Evolutionary conservation across 2,329 filamentous ascomycete genomes (phyloP), one percentile per base, ranked within the genome.

Genomic region (Calycina marina): DNA sequence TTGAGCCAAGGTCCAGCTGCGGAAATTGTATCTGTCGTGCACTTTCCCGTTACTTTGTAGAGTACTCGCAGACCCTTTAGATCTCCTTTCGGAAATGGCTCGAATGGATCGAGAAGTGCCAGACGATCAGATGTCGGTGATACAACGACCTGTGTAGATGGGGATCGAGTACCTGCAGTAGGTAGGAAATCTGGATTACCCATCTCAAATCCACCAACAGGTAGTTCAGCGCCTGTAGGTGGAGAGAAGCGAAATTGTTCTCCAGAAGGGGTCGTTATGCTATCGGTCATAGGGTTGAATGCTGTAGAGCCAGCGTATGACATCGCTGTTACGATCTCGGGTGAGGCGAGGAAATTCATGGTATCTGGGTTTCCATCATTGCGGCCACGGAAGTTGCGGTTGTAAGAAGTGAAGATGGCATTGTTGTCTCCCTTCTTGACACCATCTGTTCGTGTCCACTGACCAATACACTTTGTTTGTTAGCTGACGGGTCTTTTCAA

Each of bases 271-370:
- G 86, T 88, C 34, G 69, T 69, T 38, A 98, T 67, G 30, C 69
- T 67, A 58, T 98, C 90, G 9, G 82, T 93, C 57, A 93, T 71
- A 16, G 90, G 90, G 62, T 98, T 96, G 67, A 98, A 98, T 29
- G 82, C 90, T 14, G 88, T 96, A 33, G 71, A 74, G 33, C 90
- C 90, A 25, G 86, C 78, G 58, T 93, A 98, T 9, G 83, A 72
- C 76, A 98, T 88, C 31, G 90, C 90, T 4, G 90, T 96, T 40
- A 98, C 90, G 36, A 98, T 73, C 58, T 98, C 90, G 5, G 90
- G 90, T 0, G 86, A 94, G 6, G 90, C 88, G 32, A 98, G 71
- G 62, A 98, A 98, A 67, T 96, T 98, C 86, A 96, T 94, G 6
- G 90, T 98, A 25, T 79, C 77, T 14, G 82, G 77, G 63, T 98